phyloP scores from a whole-genome alignment of 1,284 basidiomycete species.

The Sphagnurus paluster region DNA sequence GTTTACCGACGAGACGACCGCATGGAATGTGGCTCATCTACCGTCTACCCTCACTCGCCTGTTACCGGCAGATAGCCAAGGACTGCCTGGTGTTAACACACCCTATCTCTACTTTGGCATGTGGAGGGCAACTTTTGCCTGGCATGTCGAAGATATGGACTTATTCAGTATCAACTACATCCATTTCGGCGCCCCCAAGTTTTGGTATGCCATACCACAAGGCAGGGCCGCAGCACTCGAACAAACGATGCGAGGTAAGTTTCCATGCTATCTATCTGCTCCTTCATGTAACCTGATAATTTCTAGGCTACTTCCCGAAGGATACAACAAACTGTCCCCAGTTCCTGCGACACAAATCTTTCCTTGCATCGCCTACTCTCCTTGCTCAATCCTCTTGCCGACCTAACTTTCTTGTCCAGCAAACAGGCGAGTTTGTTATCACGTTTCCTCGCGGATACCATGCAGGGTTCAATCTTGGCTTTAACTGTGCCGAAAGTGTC shows the following conservation, averaged over 20 bases:
- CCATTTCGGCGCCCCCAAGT: slow-evolving; percentile 96
- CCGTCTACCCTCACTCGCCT: slow-evolving; percentile 87
- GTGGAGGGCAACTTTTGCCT: slow-evolving; percentile 98
- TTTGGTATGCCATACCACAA: slow-evolving; percentile 97
- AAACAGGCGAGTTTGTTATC: slow-evolving; percentile 92
- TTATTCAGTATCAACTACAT: slow-evolving; percentile 99
- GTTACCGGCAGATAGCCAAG: slow-evolving; percentile 63
- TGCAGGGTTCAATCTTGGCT: slow-evolving; percentile 95
- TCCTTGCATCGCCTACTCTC: slow-evolving; percentile 86
- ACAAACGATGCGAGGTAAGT: slow-evolving; percentile 75
- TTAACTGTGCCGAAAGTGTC: slow-evolving; percentile 97
- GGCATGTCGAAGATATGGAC: slow-evolving; percentile 99
- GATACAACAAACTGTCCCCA: slow-evolving; percentile 86
- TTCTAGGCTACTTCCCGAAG: slow-evolving; percentile 80
- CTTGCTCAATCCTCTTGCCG: slow-evolving; percentile 81
- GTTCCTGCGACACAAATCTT: slow-evolving; percentile 96
- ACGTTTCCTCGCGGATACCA: slow-evolving; percentile 96
- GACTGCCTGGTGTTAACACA: slow-evolving; percentile 93
- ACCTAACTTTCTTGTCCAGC: slow-evolving; percentile 89
- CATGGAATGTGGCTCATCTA: slow-evolving; percentile 94
- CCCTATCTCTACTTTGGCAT: slow-evolving; percentile 99
- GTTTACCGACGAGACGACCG: slow-evolving; percentile 77
- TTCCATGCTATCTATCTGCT: neutral
- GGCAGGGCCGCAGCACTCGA: slow-evolving; percentile 78
- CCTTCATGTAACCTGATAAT: slow-evolving; percentile 11